Base-by-base conservation (phyloP, 2,329 filamentous ascomycete species). In the Monosporascus sp. region DNA sequence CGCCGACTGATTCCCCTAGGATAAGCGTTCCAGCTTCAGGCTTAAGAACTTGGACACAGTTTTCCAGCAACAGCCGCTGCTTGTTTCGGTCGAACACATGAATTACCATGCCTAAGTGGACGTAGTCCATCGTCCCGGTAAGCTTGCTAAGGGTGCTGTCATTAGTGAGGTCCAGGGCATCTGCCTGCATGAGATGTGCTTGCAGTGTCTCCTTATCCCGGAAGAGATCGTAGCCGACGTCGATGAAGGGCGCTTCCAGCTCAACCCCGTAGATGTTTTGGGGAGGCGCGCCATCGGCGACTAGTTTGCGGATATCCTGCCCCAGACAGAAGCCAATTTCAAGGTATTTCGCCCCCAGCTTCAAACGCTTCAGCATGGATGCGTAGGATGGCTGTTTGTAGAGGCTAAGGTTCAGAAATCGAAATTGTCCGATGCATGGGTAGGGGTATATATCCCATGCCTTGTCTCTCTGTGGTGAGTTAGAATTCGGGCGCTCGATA, bases 271-370 rank as follows among this genome's bases (percentile, higher is more conserved):
- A 66, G 1, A 75, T 63, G 34, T 72, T 71, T 26, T 65, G 58
- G 3, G 67, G 56, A 3, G 73, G 73, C 2, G 64, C 72, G 5
- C 73, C 73, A 48, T 73, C 71, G 41, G 55, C 48, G 17, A 70
- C 67, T 11, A 77, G 64, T 53, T 74, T 72, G 20, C 76, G 72
- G 46, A 77, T 66, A 41, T 73, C 72, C 45, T 77, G 73, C 11
- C 73, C 74, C 52, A 77, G 71, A 57, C 73, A 76, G 63, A 74
- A 76, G 8, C 71, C 74, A 51, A 71, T 65, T 50, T 77, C 75
- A 19, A 77, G 64, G 17, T 70, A 52, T 2, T 48, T 62, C 2
- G 59, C 65, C 17, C 67, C 67, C 14, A 47, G 27, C n/a, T 64
- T 57, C 6, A 69, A 56, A 24, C 61, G 66, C 7, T 57, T 50